A percentile compares a stretch with the other conserved stretches of the same genome.
Evolutionary conservation across 192 early-diverging fungal species (phyloP).

Genomic region (Linderina pennispora): DNA sequence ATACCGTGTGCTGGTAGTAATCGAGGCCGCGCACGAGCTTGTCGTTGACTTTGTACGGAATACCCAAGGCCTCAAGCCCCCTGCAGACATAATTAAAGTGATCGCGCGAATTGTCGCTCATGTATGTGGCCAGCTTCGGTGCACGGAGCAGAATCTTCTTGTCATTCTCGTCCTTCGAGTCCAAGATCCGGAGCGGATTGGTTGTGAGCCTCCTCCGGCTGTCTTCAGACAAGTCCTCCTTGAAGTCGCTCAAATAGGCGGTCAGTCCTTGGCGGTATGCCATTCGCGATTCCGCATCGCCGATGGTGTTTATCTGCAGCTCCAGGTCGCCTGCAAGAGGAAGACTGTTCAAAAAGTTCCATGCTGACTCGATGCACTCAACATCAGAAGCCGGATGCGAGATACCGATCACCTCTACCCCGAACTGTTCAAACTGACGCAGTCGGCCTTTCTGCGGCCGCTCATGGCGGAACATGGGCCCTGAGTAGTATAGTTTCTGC

Average conservation of each 20-base stretch:
- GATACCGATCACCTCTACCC: slow-evolving; percentile 53
- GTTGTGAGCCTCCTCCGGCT: slow-evolving; percentile 45
- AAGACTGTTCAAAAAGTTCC: slow-evolving; percentile 38
- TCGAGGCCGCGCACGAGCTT: slow-evolving; percentile 62
- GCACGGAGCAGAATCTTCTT: slow-evolving; percentile 22
- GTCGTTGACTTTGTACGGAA: slow-evolving; percentile 49
- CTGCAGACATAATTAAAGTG: slow-evolving; percentile 47
- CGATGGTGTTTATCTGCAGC: slow-evolving; percentile 34
- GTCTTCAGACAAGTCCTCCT: slow-evolving; percentile 42
- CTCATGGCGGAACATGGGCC: slow-evolving; percentile 67
- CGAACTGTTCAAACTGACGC: slow-evolving; percentile 71
- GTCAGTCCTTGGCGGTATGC: slow-evolving; percentile 42
- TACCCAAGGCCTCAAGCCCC: slow-evolving; percentile 35
- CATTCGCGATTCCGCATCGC: slow-evolving; percentile 18
- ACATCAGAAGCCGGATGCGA: slow-evolving; percentile 52
- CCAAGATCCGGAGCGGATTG: slow-evolving; percentile 60
- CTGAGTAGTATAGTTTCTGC: slow-evolving; percentile 53
- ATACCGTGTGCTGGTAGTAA: slow-evolving; percentile 65
- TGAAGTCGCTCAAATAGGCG: slow-evolving; percentile 40
- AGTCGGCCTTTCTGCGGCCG: slow-evolving; percentile 63
- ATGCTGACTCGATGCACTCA: slow-evolving; percentile 53
- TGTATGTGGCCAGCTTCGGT: slow-evolving; percentile 43
- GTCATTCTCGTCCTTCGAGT: slow-evolving; percentile 55
- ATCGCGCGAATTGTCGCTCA: slow-evolving; percentile 22
- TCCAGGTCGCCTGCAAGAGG: slow-evolving; percentile 15